Conservation (phyloP, 2,329 filamentous ascomycete genomes). For the Juglanconis oblonga region DNA sequence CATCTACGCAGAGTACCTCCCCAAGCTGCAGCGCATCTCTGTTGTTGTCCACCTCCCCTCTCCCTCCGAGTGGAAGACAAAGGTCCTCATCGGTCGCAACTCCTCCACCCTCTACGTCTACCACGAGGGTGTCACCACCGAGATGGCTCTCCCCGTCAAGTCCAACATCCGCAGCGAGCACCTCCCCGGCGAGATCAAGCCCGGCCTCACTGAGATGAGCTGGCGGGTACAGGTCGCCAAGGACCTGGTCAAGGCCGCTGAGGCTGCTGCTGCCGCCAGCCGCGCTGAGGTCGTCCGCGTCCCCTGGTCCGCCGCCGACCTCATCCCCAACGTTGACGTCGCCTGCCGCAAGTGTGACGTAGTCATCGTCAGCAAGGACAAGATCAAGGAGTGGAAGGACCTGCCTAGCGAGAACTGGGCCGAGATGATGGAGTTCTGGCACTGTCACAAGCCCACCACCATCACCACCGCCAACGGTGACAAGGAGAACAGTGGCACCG, state of each 20-base stretch:
- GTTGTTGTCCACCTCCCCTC: slow-evolving; percentile 51
- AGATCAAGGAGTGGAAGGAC: slow-evolving; percentile 69
- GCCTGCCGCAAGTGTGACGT: slow-evolving; percentile 17
- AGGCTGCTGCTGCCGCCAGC: slow-evolving; percentile 21
- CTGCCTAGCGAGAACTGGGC: slow-evolving; percentile 97
- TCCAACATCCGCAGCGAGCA: slow-evolving; percentile 28
- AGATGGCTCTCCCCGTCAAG: slow-evolving; percentile 41
- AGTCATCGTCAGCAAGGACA: slow-evolving; percentile 25
- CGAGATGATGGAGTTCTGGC: slow-evolving; percentile 99
- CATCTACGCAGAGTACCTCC: slow-evolving; percentile 63
- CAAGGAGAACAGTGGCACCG: slow-evolving; percentile 37
- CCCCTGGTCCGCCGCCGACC: slow-evolving; percentile 42
- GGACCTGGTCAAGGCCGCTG: slow-evolving; percentile 9
- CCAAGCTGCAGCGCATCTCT: slow-evolving; percentile 63
- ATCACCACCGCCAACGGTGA: slow-evolving; percentile 33
- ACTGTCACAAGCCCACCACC: slow-evolving; percentile 81
- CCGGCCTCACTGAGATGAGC: slow-evolving; percentile 27
- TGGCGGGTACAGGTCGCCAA: slow-evolving; percentile 16
- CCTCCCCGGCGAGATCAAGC: slow-evolving; percentile 34
- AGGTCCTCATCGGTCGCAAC: slow-evolving; percentile 41
- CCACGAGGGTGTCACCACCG: slow-evolving; percentile 39
- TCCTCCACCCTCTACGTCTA: slow-evolving; percentile 44
- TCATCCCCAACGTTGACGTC: slow-evolving; percentile 4
- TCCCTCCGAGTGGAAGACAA: slow-evolving; percentile 39
- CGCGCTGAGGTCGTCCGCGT: not conserved